These are phyloP conservation scores for Colletotrichum sp. DNA, from an alignment of 2,329 filamentous ascomycete species.

Conservation along the genomic window DNA sequence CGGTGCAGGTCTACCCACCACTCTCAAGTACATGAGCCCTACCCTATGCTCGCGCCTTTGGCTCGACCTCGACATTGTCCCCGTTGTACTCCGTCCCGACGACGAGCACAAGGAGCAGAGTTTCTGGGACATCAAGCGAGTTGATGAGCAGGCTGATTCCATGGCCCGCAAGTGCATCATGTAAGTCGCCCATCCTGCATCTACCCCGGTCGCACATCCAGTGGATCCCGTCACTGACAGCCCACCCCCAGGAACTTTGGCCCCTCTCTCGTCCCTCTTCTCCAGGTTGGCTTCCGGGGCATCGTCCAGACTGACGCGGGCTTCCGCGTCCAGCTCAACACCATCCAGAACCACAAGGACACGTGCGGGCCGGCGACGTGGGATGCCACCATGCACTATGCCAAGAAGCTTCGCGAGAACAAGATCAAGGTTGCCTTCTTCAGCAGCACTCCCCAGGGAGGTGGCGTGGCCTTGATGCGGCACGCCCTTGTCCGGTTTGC, in stretches of 20 bases:
- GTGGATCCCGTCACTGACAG: background rate
- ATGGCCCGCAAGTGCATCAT: conserved; percentile 81
- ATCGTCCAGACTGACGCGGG: conserved; percentile 73
- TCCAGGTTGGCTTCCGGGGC: conserved; percentile 71
- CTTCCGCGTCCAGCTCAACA: conserved; percentile 65
- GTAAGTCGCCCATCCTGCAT: conserved; percentile 47
- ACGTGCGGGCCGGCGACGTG: conserved; percentile 69
- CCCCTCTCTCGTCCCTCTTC: conserved; percentile 71
- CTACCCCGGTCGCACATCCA: background rate
- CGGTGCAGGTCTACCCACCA: conserved; percentile 71
- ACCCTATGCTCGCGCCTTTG: conserved; percentile 73
- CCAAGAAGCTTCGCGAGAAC: conserved; percentile 64
- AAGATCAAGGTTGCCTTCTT: conserved; percentile 79
- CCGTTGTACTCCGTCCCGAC: conserved; percentile 65
- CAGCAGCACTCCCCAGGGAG: conserved; percentile 81
- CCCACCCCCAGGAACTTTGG: conserved; percentile 66
- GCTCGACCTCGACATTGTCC: conserved; percentile 78
- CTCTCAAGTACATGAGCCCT: conserved; percentile 65
- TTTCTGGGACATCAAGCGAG: conserved; percentile 60
- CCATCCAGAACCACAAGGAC: conserved; percentile 61
- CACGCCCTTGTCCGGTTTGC: conserved; percentile 79
- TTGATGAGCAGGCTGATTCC: conserved; percentile 83
- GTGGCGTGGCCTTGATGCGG: conserved; percentile 82
- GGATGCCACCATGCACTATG: conserved; percentile 68
- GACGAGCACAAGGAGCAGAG: conserved; percentile 45